These are phyloP conservation scores for Blastocystis sp. DNA, from an alignment of 352 stramenopile species.

Conservation along the genomic window DNA sequence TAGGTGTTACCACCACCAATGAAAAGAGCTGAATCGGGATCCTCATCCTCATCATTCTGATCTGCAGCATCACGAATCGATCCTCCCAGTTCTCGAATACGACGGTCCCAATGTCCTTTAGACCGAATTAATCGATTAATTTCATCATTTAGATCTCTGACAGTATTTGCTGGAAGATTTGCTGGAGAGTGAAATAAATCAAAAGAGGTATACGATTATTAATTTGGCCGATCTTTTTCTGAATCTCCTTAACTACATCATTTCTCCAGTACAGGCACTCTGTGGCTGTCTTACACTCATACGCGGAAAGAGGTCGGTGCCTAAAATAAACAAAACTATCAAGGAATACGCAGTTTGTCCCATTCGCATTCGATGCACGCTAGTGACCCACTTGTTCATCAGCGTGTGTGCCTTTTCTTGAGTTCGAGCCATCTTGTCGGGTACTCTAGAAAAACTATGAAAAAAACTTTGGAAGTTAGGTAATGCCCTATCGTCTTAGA, in stretches of 20 bases:
- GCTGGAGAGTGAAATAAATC: not conserved
- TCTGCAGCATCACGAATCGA: conserved; percentile 10
- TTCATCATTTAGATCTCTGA: conserved; percentile 62
- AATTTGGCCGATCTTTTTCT: conserved; percentile 59
- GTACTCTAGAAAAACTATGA: conserved; percentile 23
- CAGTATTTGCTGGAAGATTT: conserved; percentile 24
- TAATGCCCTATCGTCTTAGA: conserved; percentile 10
- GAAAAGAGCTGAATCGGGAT: conserved; percentile 25
- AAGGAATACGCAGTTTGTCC: conserved; percentile 12
- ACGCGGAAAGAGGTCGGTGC: conserved; percentile 44
- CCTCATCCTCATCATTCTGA: conserved; percentile 25
- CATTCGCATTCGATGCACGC: conserved; percentile 51
- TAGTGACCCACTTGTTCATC: conserved; percentile 61
- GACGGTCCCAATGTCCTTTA: conserved; percentile 56
- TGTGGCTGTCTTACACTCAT: conserved; percentile 43
- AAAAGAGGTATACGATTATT: conserved; percentile 30
- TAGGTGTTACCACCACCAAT: conserved; percentile 49
- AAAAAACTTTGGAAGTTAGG: not conserved
- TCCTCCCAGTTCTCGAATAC: conserved; percentile 54
- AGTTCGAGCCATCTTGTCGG: conserved; percentile 29
- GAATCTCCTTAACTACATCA: conserved; percentile 61
- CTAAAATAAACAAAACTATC: not conserved
- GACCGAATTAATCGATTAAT: conserved; percentile 51
- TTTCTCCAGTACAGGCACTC: conserved; percentile 59
- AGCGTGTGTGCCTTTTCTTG: conserved; percentile 59